Evolutionary conservation across 306 rosid species (phyloP), one percentile per base, ranked within the genome.

Genomic region (Arachis stenosperma): DNA sequence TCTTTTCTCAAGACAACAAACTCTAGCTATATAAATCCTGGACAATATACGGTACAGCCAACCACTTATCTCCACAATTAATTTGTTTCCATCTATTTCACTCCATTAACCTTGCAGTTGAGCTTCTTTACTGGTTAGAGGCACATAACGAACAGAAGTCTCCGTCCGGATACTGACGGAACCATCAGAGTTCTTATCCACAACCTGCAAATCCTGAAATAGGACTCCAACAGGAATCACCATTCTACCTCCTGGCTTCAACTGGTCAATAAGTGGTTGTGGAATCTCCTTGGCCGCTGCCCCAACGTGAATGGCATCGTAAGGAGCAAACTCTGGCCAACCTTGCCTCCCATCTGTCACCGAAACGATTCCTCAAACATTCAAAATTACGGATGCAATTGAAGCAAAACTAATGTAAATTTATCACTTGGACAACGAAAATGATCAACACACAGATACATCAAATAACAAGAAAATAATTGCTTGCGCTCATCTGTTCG

Each of bases 161-260:
- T 92, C 92, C 7, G 68, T 85, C 37, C 81, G 85, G 63, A 90
- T 43, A 33, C 70, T 82, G 69, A 91, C 14, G 33, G 97, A 83
- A 62, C 97, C 99, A 70, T 95, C 97, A 10, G 69, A 36, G 56
- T 80, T 87, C 86, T 95, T 95, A 79, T 95, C 98, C 69, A 90
- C 96, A 10, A 95, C 96, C 87, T 87, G 72, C 30, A 92, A 84
- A 79, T 92, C 98, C 84, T 95, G 99, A 77, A 73, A 84, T 17
- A 82, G 41, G 77, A 78, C 86, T 54, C 99, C 99, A 36, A 95
- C 99, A 5, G 99, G 98, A 74, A 92, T 95, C 75, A 95, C 97
- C 93, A 95, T 83, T 82, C 98, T 84, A 43, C 99, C 99, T 51
- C 99, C 99, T 1, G 89, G 89, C 87, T 88, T 95, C 88, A 95